A percentile compares a stretch with the other conserved stretches of the same genome.
phyloP scores from a whole-genome alignment of 768 basidiomycete genomes.

The Clavulina sp. region DNA sequence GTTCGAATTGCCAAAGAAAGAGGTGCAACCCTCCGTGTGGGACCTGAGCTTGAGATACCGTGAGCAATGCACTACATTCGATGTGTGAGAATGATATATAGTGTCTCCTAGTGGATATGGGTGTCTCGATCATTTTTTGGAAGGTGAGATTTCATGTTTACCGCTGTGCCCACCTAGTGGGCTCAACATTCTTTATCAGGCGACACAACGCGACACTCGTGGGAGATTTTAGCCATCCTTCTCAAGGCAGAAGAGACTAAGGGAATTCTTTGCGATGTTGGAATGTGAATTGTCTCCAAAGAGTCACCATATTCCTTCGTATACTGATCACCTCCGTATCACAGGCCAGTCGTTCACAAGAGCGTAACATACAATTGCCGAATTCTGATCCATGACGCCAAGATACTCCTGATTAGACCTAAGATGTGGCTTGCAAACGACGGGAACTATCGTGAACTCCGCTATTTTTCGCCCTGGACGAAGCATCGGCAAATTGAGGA shows the following conservation, averaged over 20 bases:
- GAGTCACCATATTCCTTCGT: not conserved
- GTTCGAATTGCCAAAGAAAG: constrained; percentile 75
- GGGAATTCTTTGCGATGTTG: constrained; percentile 91
- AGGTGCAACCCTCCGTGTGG: constrained; percentile 83
- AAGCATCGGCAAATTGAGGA: constrained; percentile 84
- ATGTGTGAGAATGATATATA: not conserved
- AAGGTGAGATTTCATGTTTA: constrained; percentile 38
- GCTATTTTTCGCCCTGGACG: constrained; percentile 90
- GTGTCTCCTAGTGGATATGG: constrained; percentile 63
- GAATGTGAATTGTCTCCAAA: constrained; percentile 43
- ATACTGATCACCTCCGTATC: not conserved
- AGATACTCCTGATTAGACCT: constrained; percentile 87
- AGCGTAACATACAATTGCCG: constrained; percentile 97
- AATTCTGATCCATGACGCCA: constrained; percentile 65
- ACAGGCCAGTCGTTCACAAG: constrained; percentile 92
- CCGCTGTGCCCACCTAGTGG: not conserved
- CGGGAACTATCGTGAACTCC: constrained; percentile 79
- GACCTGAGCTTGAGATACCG: constrained; percentile 95
- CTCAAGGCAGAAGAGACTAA: constrained; percentile 56
- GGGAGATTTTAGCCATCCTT: constrained; percentile 93
- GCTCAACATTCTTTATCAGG: constrained; percentile 30
- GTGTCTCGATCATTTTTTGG: constrained; percentile 92
- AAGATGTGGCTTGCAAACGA: constrained; percentile 99
- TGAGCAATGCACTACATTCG: constrained; percentile 20
- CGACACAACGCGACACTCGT: constrained; percentile 90